Evolutionary conservation across 345 rosid species (phyloP).

Genomic region (Leavenworthia alabamica): DNA sequence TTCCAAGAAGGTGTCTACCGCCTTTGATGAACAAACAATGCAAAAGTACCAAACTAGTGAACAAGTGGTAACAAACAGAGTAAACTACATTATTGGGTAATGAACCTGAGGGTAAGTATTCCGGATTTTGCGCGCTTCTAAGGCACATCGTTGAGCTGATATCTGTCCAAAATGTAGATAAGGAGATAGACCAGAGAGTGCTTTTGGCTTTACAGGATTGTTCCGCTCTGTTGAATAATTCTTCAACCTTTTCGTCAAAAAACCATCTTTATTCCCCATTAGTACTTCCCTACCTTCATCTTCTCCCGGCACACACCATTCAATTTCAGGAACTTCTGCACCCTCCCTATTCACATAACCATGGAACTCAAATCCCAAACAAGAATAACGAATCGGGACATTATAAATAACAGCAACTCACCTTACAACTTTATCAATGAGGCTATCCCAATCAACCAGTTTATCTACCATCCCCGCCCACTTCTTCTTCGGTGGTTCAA

Average conservation of each 20-base stretch:
- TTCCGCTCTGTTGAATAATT: slow-evolving; percentile 64
- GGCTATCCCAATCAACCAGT: slow-evolving; percentile 58
- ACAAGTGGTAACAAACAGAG: neutral
- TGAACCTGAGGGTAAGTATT: slow-evolving; percentile 58
- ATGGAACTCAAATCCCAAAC: neutral
- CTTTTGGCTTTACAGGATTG: slow-evolving; percentile 73
- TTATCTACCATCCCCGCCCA: slow-evolving; percentile 38
- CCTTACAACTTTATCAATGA: slow-evolving; percentile 62
- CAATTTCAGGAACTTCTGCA: slow-evolving; percentile 77
- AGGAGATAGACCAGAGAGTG: slow-evolving; percentile 86
- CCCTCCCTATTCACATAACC: slow-evolving; percentile 57
- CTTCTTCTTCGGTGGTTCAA: slow-evolving; percentile 38
- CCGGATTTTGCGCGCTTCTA: slow-evolving; percentile 60
- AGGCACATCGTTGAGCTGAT: slow-evolving; percentile 89
- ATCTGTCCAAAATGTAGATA: slow-evolving; percentile 94
- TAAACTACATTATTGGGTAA: neutral
- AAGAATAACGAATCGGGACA: neutral
- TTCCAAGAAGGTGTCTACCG: slow-evolving; percentile 79
- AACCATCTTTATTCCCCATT: slow-evolving; percentile 65
- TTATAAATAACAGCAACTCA: slow-evolving; percentile 22
- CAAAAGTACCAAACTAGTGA: slow-evolving; percentile 12
- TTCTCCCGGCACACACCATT: slow-evolving; percentile 90
- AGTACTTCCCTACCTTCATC: slow-evolving; percentile 65
- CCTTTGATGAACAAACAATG: slow-evolving; percentile 36
- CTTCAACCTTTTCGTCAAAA: slow-evolving; percentile 70